Evolutionary conservation across 1,284 basidiomycete genomes (phyloP).

Genomic region (Ceratobasidium sp.): DNA sequence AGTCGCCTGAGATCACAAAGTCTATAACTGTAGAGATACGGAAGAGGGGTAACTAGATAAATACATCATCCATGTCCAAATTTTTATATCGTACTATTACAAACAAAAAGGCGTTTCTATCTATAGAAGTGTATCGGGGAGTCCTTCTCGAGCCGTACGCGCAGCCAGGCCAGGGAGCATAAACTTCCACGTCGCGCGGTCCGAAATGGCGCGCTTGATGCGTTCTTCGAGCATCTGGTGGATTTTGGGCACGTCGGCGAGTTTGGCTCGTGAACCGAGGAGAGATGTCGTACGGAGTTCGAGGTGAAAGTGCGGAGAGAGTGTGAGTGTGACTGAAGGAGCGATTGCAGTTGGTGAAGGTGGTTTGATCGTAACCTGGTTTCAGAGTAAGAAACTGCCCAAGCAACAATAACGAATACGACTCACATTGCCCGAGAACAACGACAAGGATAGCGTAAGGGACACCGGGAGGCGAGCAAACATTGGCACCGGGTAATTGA

Average conservation of each 20-base stretch:
- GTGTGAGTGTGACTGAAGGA: conserved; percentile 42
- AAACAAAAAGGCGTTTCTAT: not conserved
- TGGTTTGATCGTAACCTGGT: conserved; percentile 41
- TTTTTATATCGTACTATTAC: too few relatives aligned
- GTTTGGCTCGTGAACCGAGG: conserved; percentile 80
- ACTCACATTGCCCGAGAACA: conserved; percentile 71
- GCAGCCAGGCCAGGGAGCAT: conserved; percentile 57
- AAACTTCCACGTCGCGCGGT: conserved; percentile 71
- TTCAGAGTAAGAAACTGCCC: not conserved
- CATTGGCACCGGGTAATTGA: conserved; percentile 78
- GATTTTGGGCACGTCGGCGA: conserved; percentile 80
- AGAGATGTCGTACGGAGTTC: conserved; percentile 55
- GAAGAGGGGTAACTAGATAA: conserved; percentile 6
- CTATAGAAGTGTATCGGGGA: conserved; percentile 27
- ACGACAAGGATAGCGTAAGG: conserved; percentile 74
- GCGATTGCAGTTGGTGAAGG: conserved; percentile 42
- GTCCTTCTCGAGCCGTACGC: conserved; percentile 19
- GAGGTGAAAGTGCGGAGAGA: conserved; percentile 42
- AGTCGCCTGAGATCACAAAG: conserved; percentile 15
- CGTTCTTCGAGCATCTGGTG: conserved; percentile 81
- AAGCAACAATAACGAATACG: conserved; percentile 1
- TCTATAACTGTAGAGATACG: not conserved
- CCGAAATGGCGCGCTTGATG: conserved; percentile 63
- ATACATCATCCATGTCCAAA: too few relatives aligned
- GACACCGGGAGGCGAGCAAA: conserved; percentile 81